Evolutionary conservation across 306 rosid species (phyloP), one percentile per base, ranked within the genome.

Genomic region (Prunus fruticosa): DNA sequence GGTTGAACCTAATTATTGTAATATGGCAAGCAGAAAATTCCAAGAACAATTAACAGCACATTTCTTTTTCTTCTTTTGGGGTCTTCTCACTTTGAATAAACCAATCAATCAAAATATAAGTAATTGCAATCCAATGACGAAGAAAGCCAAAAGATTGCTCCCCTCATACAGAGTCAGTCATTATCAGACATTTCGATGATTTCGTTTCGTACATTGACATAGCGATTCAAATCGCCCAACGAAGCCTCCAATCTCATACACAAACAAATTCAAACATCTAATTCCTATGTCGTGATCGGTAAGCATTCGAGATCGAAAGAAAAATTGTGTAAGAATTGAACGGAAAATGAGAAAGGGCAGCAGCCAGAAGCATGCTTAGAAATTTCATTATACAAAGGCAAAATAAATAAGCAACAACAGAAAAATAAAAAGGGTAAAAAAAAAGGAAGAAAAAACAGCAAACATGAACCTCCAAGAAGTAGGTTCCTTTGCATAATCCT

Each of bases 321-420:
- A 3, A 81, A 47, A 45, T 71, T 67, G 61, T 3, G 75, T 61
- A 70, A 64, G 62, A 67, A 69, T 72, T 47, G 76, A 79, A 65
- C 67, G 43, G 72, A 75, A 77, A 82, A 88, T 87, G 81, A 76
- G 83, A 85, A 63, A 16, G 13, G 70, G 66, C 71, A 77, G 68
- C 74, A 56, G 25, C 58, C 77, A 76, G 83, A 80, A 79, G 84
- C 73, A 64, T 69, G 67, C 79, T 76, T 53, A 54, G 74, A 72
- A 49, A 64, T 79, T 74, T 47, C 79, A 78, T 84, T 83, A 80
- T 73, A 87, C 81, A 88, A 30, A 30, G 45, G 67, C 22, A 16
- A 73, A 25, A 84, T 78, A 79, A 75, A 75, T 43, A 45, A n/a
- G 56, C 85, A 71, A 81, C 78, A 83, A 32, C 54, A 53, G 23